A percentile compares a stretch with the other conserved stretches of the same genome.
Evolutionary conservation across 169 alveolate species (phyloP).

Genomic region (Perkinsus olseni): DNA sequence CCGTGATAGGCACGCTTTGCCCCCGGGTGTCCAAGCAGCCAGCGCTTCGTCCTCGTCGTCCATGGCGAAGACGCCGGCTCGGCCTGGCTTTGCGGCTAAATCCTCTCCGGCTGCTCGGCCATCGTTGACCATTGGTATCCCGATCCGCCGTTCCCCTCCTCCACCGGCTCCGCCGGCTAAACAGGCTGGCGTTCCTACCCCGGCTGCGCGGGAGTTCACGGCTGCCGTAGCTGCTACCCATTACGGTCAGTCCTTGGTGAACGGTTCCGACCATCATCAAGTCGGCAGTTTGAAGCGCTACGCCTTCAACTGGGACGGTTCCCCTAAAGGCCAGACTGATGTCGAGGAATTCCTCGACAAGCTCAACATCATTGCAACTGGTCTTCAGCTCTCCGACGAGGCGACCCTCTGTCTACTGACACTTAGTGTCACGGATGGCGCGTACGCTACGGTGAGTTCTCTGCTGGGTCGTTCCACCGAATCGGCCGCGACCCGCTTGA

Average conservation of each 20-base stretch:
- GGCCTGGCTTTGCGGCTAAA: neutral
- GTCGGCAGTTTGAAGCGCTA: neutral
- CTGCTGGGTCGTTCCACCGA: neutral
- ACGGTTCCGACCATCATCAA: neutral
- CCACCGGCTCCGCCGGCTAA: neutral
- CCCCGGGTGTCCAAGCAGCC: too few relatives aligned
- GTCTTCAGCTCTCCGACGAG: neutral
- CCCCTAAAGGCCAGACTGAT: neutral
- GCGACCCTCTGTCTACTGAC: neutral
- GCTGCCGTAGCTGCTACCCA: neutral
- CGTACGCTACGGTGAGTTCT: neutral
- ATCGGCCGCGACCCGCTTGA: neutral
- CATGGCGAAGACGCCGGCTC: too few relatives aligned
- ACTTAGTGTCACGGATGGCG: neutral
- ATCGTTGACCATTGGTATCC: neutral
- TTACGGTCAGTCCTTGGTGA: neutral
- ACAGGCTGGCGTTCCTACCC: neutral
- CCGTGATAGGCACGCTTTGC: too few relatives aligned
- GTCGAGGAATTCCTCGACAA: neutral
- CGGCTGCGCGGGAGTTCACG: neutral
- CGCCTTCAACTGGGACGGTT: neutral
- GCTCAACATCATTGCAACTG: neutral
- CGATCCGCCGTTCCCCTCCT: neutral
- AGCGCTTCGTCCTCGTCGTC: too few relatives aligned
- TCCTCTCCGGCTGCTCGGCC: neutral